These are phyloP conservation scores for Ophiostoma ips DNA, from an alignment of 2,329 filamentous ascomycete genomes.

Conservation along the genomic window DNA sequence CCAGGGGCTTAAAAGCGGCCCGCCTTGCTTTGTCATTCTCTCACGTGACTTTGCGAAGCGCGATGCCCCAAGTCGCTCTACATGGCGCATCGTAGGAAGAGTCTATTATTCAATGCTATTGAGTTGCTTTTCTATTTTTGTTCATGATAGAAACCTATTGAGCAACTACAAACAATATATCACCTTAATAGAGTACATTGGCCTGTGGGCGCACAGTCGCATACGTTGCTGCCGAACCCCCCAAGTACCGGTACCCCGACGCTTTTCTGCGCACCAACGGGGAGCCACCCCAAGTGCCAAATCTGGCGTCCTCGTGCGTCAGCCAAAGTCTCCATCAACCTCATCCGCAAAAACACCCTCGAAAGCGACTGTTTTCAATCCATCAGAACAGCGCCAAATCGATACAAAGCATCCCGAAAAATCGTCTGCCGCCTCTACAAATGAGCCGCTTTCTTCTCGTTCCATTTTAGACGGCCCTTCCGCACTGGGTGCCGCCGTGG, in stretches of 20 bases:
- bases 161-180: too few relatives aligned
- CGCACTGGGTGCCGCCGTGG: conserved; percentile 31
- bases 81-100: too few relatives aligned
- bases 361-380: conserved; percentile 33
- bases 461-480: conserved; percentile 32
- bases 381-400: conserved; percentile 36
- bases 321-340: conserved; percentile 13
- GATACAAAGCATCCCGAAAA: conserved; percentile 28
- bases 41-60: not conserved
- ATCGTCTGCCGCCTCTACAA: conserved; percentile 33
- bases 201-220: too few relatives aligned
- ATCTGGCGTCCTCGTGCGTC: conserved; percentile 11
- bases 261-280: not conserved
- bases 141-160: too few relatives aligned
- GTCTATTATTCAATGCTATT: too few relatives aligned
- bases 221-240: too few relatives aligned
- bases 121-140: too few relatives aligned
- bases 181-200: too few relatives aligned
- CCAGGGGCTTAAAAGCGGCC: too few relatives aligned
- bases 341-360: conserved; percentile 13
- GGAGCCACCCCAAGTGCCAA: conserved; percentile 7
- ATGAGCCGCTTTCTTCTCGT: conserved; percentile 37
- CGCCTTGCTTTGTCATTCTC: not conserved
- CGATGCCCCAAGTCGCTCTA: too few relatives aligned
- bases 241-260: conserved; percentile 1